Base-by-base conservation (phyloP, 163 green algal species). In the Botryococcus braunii region DNA sequence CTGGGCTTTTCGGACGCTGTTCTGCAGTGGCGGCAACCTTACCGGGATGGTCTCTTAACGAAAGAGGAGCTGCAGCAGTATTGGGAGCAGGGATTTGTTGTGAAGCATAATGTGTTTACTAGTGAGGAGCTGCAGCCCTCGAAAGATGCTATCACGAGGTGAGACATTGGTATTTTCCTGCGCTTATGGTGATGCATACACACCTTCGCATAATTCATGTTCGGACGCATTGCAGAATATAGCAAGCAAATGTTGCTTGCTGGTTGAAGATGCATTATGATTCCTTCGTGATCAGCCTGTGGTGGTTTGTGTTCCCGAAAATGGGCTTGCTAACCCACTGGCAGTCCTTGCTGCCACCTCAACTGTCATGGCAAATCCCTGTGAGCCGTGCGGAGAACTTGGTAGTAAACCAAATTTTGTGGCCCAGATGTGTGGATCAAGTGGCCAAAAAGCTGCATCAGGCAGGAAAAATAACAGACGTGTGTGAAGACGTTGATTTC, bases 371-470 rank as follows among this genome's bases (percentile, higher is more conserved):
- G n/a, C n/a, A n/a, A n/a, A n/a, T n/a, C n/a, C n/a, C n/a, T n/a
- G n/a, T n/a, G n/a, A n/a, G n/a, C n/a, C n/a, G n/a, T n/a, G n/a
- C n/a, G n/a, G n/a, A n/a, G n/a, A n/a, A n/a, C n/a, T n/a, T n/a
- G n/a, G n/a, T n/a, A n/a, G n/a, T n/a, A n/a, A 61, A 21, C 17
- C n/a, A 11, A 8, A 9, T 11, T 21, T 61, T 61, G 50, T 61
- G 50, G n/a, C 17, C n/a, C 50, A 61, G 50, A 21, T 32, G n/a
- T 7, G 65, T 71, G 13, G 65, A 71, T 39, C n/a, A 58, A n/a
- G 21, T 71, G 32, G 65, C 65, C 29, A 29, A 71, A 32, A n/a
- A 43, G 31, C 65, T 71, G 23, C 31, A 65, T 34, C 52, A 65
- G 25, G 65, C 65, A 4, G 65, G 52, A n/a, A 71, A 71, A 39